A percentile compares a stretch with the other conserved stretches of the same genome.
Evolutionary conservation across 805 yeast species (phyloP).

Genomic region (Saturnispora kantuleensis): DNA sequence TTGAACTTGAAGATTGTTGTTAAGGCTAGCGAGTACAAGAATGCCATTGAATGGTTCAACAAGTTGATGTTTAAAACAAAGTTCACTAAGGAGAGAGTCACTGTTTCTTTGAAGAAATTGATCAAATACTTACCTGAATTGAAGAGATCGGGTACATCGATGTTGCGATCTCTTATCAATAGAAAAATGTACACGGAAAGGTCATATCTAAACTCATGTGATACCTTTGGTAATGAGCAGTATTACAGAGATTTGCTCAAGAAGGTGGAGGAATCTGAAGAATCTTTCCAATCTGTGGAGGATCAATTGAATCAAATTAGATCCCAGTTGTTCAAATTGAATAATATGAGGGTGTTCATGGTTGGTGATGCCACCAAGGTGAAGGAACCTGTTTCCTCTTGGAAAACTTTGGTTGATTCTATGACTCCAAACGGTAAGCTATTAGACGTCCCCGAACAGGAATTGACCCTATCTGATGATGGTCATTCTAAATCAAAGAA

Average conservation of each 20-base stretch:
- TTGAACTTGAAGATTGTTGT: slow-evolving; percentile 53
- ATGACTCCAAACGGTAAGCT: slow-evolving; percentile 1
- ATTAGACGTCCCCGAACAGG: slow-evolving; percentile 40
- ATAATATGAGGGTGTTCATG: slow-evolving; percentile 58
- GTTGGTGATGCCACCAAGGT: slow-evolving; percentile 56
- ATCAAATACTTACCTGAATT: slow-evolving; percentile 51
- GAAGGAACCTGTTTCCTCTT: slow-evolving; percentile 45
- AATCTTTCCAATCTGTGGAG: slow-evolving; percentile 26
- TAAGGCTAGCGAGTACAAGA: slow-evolving; percentile 47
- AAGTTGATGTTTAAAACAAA: slow-evolving; percentile 54
- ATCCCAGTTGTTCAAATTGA: slow-evolving; percentile 39
- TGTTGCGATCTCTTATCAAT: slow-evolving; percentile 52
- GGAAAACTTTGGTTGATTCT: slow-evolving; percentile 34
- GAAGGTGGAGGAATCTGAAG: slow-evolving; percentile 44
- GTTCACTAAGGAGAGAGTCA: slow-evolving; percentile 65
- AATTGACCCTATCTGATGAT: slow-evolving; percentile 40
- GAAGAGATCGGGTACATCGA: slow-evolving; percentile 52
- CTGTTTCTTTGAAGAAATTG: slow-evolving; percentile 52
- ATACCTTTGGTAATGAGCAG: slow-evolving; percentile 52
- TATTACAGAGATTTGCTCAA: slow-evolving; percentile 40
- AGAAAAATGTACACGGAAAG: slow-evolving; percentile 40
- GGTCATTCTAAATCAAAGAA: slow-evolving; percentile 44
- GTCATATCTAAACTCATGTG: slow-evolving; percentile 58
- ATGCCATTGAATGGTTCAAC: slow-evolving; percentile 69
- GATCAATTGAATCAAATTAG: slow-evolving; percentile 44